Percentiles rank a stretch among this genome's conserved stretches.
Evolutionary conservation across 2,329 filamentous ascomycete species (phyloP).

Genomic region (Cercospora zeina): DNA sequence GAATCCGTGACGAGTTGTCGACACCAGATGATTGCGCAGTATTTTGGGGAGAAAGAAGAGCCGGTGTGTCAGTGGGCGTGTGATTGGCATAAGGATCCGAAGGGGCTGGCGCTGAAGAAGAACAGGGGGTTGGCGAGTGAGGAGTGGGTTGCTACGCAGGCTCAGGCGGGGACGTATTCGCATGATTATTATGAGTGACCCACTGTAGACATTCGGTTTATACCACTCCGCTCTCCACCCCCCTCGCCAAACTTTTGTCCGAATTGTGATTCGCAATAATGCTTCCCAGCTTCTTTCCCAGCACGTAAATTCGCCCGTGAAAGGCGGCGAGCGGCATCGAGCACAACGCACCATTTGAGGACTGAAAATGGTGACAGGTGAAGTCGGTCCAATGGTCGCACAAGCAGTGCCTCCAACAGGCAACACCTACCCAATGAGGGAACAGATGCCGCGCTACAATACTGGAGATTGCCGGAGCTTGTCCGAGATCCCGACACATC

Average conservation of each 20-base stretch:
- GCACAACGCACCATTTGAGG: neutral
- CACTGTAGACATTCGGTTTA: conserved; percentile 19
- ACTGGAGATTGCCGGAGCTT: neutral
- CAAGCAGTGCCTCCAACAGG: neutral
- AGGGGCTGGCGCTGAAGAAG: conserved; percentile 46
- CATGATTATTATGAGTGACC: conserved; percentile 38
- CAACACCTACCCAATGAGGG: neutral
- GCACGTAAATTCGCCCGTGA: neutral
- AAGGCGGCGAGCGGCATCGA: neutral
- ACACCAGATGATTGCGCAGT: conserved; percentile 71
- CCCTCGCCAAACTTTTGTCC: neutral
- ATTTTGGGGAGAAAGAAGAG: conserved; percentile 65
- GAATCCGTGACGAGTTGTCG: conserved; percentile 73
- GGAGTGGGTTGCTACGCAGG: conserved; percentile 53
- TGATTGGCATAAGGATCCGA: conserved; percentile 52
- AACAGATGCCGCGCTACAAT: neutral
- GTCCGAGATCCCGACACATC: neutral
- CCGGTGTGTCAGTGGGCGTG: conserved; percentile 50
- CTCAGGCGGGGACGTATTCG: conserved; percentile 47
- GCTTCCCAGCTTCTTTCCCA: no score
- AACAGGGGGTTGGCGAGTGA: conserved; percentile 49
- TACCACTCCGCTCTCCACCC: conserved; percentile 17
- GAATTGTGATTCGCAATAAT: no score
- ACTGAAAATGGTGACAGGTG: neutral
- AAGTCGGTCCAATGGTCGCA: neutral